Conservation (phyloP, 2,329 filamentous ascomycete species). For the Capronia coronata region DNA sequence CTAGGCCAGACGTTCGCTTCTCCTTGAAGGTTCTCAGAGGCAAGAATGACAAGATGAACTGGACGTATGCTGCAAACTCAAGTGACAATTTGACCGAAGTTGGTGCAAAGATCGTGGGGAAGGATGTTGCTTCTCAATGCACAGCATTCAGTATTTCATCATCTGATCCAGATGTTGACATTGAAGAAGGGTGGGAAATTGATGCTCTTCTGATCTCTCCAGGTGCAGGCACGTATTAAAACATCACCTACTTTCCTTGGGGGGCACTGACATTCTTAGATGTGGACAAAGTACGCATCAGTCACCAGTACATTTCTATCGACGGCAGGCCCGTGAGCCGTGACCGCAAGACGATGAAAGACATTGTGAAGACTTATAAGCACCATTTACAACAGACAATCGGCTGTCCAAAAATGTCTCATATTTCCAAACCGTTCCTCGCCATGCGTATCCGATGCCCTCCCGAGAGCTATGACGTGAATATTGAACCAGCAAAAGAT, state of each 20-base stretch:
- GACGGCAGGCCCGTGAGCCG: slow-evolving; percentile 52
- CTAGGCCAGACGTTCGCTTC: slow-evolving; percentile 51
- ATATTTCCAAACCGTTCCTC: slow-evolving; percentile 49
- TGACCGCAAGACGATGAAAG: slow-evolving; percentile 46
- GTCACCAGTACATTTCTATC: slow-evolving; percentile 49
- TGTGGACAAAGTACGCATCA: slow-evolving; percentile 32
- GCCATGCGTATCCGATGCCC: slow-evolving; percentile 51
- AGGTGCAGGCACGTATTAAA: slow-evolving; percentile 2
- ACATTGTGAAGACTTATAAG: slow-evolving; percentile 48
- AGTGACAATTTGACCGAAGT: slow-evolving; percentile 47
- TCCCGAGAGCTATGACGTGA: slow-evolving; percentile 52
- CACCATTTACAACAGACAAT: slow-evolving; percentile 38
- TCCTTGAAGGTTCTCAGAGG: slow-evolving; percentile 51
- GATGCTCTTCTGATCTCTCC: slow-evolving; percentile 45
- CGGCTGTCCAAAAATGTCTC: slow-evolving; percentile 19
- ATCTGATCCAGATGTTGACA: slow-evolving; percentile 24
- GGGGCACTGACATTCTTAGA: slow-evolving; percentile 33
- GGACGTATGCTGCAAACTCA: slow-evolving; percentile 50
- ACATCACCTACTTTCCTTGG: background rate
- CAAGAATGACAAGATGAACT: slow-evolving; percentile 57
- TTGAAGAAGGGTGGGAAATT: slow-evolving; percentile 36
- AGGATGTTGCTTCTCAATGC: slow-evolving; percentile 49
- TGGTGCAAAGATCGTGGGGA: slow-evolving; percentile 51
- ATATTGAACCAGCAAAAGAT: slow-evolving; percentile 59
- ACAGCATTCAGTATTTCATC: slow-evolving; percentile 28